Conservation (phyloP, 768 basidiomycete species). For the Podaxis sp. region DNA sequence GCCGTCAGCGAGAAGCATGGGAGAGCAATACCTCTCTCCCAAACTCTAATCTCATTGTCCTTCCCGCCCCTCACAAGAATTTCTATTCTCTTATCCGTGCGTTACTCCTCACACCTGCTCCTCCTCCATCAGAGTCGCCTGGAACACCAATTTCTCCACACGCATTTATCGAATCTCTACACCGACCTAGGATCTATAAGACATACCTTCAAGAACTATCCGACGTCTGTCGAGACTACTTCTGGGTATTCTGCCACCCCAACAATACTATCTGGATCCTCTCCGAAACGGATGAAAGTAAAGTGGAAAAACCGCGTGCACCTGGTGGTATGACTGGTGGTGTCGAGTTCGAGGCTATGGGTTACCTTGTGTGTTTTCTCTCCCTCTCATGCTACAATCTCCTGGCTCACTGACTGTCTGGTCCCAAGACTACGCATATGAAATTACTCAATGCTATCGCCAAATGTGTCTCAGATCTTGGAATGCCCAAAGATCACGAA, state of each 20-base stretch:
- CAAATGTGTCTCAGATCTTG: slow-evolving; percentile 60
- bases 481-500: slow-evolving; percentile 65
- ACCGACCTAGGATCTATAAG: slow-evolving; percentile 36
- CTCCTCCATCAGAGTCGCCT: slow-evolving; percentile 33
- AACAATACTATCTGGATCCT: slow-evolving; percentile 91
- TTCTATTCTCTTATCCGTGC: slow-evolving; percentile 75
- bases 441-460: slow-evolving; percentile 83
- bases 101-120: slow-evolving; percentile 59
- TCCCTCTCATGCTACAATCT: not conserved
- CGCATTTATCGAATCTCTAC: slow-evolving; percentile 66
- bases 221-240: slow-evolving; percentile 91
- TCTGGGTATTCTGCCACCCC: slow-evolving; percentile 97
- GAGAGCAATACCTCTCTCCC: slow-evolving; percentile 43
- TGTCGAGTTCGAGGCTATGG: slow-evolving; percentile 97
- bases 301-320: slow-evolving; percentile 87
- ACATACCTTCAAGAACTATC: slow-evolving; percentile 50
- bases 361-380: slow-evolving; percentile 75
- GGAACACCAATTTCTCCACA: slow-evolving; percentile 51
- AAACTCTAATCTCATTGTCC: slow-evolving; percentile 52
- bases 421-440: slow-evolving; percentile 77
- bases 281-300: slow-evolving; percentile 76
- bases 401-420: not conserved
- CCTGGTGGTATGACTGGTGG: slow-evolving; percentile 99
- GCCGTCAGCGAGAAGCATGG: slow-evolving; percentile 56
- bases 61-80: slow-evolving; percentile 73